Evolutionary conservation across 1,284 basidiomycete species (phyloP), one percentile per base, ranked within the genome.

Genomic region (Spongiforma sp.): DNA sequence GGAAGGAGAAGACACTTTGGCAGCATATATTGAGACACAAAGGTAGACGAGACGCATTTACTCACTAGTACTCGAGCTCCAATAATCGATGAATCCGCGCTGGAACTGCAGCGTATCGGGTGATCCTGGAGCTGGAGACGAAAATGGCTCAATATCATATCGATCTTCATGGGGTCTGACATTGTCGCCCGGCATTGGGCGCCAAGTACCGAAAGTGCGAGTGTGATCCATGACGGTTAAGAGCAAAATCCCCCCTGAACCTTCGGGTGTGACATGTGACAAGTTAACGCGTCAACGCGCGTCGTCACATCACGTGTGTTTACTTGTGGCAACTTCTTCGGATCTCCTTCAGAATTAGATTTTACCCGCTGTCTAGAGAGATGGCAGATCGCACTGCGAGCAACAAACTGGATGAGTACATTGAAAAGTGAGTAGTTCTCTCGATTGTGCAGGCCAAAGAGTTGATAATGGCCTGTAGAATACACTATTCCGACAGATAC

Each of bases 401-500:
- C 60, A 79, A 79, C 70, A 84, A 88, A 75, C 77, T 89, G 32
- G 86, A 89, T 67, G 88, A 89, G 73, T 89, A 87, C 71, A 89
- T 90, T 62, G 86, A 89, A 69, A 90, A 87, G 89, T 89, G 69
- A 62, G 81, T 70, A 57, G 43, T 57, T 33, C n/a, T 36, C 56
- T 30, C 50, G 59, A 57, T 57, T 62, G 65, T 62, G 41, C 48
- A 61, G 17, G 54, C 59, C 52, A 62, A 39, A 53, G 50, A n/a
- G 61, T 61, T 64, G 60, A 60, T 62, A 56, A 72, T 59, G 54
- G 17, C 60, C 62, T 43, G 46, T 69, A 93, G 91, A 76, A 93
- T 93, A 70, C 89, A 92, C 73, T 93, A 93, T 75, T 93, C 92
- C 65, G 91, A 93, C 75, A 88, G 91, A 67, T 94, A 94, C 77